Base-by-base conservation (phyloP, 2,329 filamentous ascomycete species). In the Graphiopsis chlorocephala region DNA sequence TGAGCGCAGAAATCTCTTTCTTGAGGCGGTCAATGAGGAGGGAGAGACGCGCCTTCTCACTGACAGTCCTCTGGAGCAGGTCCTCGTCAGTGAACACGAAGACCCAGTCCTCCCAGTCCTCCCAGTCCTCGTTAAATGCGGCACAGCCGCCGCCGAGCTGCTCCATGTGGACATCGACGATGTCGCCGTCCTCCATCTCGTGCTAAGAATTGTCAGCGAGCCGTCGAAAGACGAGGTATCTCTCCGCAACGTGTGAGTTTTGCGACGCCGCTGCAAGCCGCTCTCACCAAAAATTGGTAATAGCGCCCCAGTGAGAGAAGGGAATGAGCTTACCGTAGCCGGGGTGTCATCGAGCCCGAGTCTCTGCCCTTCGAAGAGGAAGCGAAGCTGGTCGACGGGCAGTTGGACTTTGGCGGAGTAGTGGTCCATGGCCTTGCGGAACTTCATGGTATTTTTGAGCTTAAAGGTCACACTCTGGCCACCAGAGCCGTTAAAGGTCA, bases 361-460 rank as follows among this genome's bases (percentile, higher is more conserved):
- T 23, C 71, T 66, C 14, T 65, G 63, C 1, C 72, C 72, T 1
- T 74, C 69, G 45, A 69, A 66, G 23, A 72, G 55, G 56, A 72
- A 73, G 28, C 72, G 68, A 17, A 71, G 38, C 11, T 48, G 45
- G 1, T 48, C 33, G 20, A 52, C 35, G 2, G 64, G 50, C 3
- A 65, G 67, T 55, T 68, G 65, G n/a, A 61, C 53, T 20, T 64
- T 66, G 26, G 60, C 61, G 50, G 64, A 58, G 60, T 67, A 71
- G 20, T 64, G 64, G 48, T 65, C 67, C 67, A 73, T 72, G 6
- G 69, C 70, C 56, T 72, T 74, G 12, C 55, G 53, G 31, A 73
- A 45, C 50, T 66, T 68, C 17, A 69, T 72, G 17, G 64, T 67
- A 2, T 55, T 23, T 63, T 74, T 74, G n/a, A 73, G 29, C 50